Evolutionary conservation across 2,329 filamentous ascomycete species (phyloP), one percentile per base, ranked within the genome.

Genomic region (Colletotrichum sp.): DNA sequence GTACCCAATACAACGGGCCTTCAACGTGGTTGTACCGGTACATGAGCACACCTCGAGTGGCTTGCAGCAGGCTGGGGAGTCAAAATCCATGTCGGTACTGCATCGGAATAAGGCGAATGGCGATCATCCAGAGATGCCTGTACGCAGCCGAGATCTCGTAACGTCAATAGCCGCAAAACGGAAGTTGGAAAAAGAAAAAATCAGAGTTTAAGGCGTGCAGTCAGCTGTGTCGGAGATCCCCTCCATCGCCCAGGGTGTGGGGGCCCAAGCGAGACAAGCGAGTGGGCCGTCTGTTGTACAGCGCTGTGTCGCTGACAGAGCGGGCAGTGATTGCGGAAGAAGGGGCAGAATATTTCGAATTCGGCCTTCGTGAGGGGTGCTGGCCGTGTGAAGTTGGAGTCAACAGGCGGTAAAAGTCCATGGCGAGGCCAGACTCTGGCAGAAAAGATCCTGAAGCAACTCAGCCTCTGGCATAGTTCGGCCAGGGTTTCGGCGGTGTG

Each of bases 71-170:
- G 68, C n/a, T 63, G 13, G 32, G 15, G 48, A 59, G 52, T 32
- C 15, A 66, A 60, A 28, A 60, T 39, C 68, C 72, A 67, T 72
- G 72, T 60, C 48, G 28, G 36, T 32, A 12, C 69, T 67, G 72
- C 55, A 71, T 75, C 72, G 68, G 72, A 75, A 60, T 34, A 62
- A 59, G 72, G 60, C 59, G 60, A 59, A 65, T 59, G 72, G 68
- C 67, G 72, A 75, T 75, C 68, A 65, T 26, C 28, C 62, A 65
- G 44, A 24, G 68, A 44, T 48, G 22, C 26, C 13, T 18, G 12
- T 52, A 12, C 26, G 62, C 39, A 34, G 30, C 52, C 30, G n/a
- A 62, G 72, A 72, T 75, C 62, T 28, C 62, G 24, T 55, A 24
- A 55, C 24, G 72, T 62, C 65, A 24, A 39, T 34, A 62, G 62